These are phyloP conservation scores for Zelopaecilomyces penicillatus DNA, from an alignment of 2,329 filamentous ascomycete genomes.

Conservation along the genomic window DNA sequence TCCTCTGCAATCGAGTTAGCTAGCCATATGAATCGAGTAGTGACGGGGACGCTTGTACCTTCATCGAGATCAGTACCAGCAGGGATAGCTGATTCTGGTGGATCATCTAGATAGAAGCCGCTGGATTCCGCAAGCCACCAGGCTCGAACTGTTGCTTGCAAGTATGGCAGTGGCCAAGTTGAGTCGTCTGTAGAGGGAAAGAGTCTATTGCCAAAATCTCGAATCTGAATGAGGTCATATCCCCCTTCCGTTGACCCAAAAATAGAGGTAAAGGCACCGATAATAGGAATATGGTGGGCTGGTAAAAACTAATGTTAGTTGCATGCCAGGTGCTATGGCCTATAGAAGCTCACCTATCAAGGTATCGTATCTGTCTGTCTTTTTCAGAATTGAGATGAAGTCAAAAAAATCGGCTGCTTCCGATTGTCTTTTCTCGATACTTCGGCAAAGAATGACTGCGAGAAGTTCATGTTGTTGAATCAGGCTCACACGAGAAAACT, in stretches of 20 bases:
- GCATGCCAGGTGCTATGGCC: background rate
- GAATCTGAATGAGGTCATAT: conserved; percentile 58
- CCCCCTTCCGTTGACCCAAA: conserved; percentile 72
- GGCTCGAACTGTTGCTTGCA: conserved; percentile 69
- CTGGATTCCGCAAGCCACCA: conserved; percentile 95
- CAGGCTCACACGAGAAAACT: conserved; percentile 72
- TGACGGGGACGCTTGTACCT: conserved; percentile 25
- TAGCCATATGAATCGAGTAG: background rate
- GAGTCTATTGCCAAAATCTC: conserved; percentile 60
- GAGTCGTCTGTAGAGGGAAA: conserved; percentile 58
- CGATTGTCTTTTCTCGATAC: conserved; percentile 68
- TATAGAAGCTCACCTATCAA: conserved; percentile 36
- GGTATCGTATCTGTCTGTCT: conserved; percentile 67
- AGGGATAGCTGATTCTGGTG: conserved; percentile 46
- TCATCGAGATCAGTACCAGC: conserved; percentile 56
- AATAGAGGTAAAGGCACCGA: conserved; percentile 67
- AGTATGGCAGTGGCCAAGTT: conserved; percentile 62
- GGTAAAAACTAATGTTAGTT: conserved; percentile 4
- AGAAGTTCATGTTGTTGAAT: conserved; percentile 85
- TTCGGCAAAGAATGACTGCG: conserved; percentile 67
- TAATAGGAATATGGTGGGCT: conserved; percentile 75
- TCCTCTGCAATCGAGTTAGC: conserved; percentile 45
- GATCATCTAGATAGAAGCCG: conserved; percentile 74
- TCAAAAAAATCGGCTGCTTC: conserved; percentile 63
- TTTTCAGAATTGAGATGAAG: conserved; percentile 60